These are phyloP conservation scores for Diaporthe sp. DNA, from an alignment of 2,329 filamentous ascomycete genomes.

Conservation along the genomic window DNA sequence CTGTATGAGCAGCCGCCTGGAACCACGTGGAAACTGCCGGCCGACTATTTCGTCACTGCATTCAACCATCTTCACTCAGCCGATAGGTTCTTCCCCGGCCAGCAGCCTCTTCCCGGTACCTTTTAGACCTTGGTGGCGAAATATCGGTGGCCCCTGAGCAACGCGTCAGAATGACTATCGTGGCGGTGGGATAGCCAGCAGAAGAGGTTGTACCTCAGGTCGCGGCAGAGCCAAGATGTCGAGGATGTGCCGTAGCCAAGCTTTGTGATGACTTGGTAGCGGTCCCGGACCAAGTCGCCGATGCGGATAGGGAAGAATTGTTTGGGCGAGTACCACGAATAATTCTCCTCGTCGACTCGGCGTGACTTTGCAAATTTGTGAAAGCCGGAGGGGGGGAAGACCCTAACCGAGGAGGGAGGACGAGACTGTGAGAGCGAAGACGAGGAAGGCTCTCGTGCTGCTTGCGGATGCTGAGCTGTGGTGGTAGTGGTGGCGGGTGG, in stretches of 20 bases:
- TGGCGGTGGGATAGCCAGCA: too few relatives aligned
- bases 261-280: background rate
- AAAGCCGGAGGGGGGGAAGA: background rate
- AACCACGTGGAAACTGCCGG: too few relatives aligned
- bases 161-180: background rate
- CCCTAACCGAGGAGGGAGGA: background rate
- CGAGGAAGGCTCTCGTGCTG: background rate
- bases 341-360: background rate
- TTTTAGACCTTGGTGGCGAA: background rate
- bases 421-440: background rate
- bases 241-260: background rate
- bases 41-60: too few relatives aligned
- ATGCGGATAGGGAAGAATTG: background rate
- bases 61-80: too few relatives aligned
- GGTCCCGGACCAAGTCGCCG: background rate
- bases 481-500: too few relatives aligned
- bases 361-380: background rate
- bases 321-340: background rate
- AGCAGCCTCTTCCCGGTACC: too few relatives aligned
- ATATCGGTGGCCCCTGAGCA: background rate
- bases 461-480: background rate
- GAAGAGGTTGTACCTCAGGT: background rate
- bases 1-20: too few relatives aligned
- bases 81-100: too few relatives aligned
- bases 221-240: background rate